phyloP scores from a whole-genome alignment of 2,329 filamentous ascomycete species.

The Periglandula ipomoeae region DNA sequence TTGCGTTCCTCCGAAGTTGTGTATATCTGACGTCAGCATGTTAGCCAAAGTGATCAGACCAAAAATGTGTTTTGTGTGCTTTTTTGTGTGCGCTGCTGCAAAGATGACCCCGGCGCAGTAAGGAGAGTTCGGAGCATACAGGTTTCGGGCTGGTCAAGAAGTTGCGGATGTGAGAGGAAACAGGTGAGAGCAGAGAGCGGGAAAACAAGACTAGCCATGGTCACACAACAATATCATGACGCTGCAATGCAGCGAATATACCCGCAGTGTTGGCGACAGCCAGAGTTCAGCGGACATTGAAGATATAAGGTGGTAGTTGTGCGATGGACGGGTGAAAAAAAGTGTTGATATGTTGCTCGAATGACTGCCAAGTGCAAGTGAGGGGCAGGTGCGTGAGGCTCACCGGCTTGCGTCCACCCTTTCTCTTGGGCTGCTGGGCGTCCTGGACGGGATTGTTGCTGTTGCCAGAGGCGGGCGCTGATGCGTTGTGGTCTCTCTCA shows the following conservation, averaged over 20 bases:
- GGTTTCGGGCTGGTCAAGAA: too few species aligned
- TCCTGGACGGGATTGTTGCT: constrained; percentile 34
- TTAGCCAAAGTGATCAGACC: constrained; percentile 6
- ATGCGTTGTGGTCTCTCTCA: constrained; percentile 39
- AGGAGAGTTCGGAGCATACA: too few species aligned
- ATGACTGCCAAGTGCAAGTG: background rate
- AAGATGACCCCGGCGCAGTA: too few species aligned
- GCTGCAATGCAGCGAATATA: too few species aligned
- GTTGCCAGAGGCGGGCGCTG: constrained; percentile 18
- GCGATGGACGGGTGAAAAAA: background rate
- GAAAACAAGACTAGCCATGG: too few species aligned
- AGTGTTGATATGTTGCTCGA: too few species aligned
- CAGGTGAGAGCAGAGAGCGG: too few species aligned
- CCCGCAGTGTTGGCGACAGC: too few species aligned
- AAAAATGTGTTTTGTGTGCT: background rate
- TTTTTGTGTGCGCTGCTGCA: too few species aligned
- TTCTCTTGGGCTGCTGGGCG: constrained; percentile 73
- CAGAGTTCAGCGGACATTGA: too few species aligned
- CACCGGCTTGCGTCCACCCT: constrained; percentile 96
- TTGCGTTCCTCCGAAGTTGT: constrained; percentile 97
- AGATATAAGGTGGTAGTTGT: background rate
- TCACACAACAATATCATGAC: too few species aligned
- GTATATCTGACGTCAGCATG: constrained; percentile 62
- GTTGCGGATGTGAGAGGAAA: too few species aligned
- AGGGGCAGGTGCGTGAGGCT: constrained; percentile 29